Evolutionary conservation across 129 eudicot species (phyloP).

Genomic region (Solidago caesia): DNA sequence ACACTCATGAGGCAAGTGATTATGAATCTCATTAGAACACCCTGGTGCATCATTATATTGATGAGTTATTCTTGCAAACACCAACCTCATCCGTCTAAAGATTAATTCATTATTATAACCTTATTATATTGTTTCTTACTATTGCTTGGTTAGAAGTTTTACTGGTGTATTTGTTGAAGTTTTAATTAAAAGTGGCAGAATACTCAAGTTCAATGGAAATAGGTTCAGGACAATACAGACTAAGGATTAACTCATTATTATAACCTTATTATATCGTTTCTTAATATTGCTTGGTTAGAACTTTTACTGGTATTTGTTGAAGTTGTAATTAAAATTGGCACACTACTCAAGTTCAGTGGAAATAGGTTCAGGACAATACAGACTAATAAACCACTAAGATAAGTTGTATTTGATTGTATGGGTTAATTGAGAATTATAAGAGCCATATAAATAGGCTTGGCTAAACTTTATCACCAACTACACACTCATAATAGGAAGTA

Average conservation of each 20-base stretch:
- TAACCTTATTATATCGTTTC: slow-evolving; percentile 12
- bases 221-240: too few relatives aligned
- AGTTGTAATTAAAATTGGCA: slow-evolving; percentile 10
- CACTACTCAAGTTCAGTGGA: not conserved
- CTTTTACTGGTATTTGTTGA: slow-evolving; percentile 3
- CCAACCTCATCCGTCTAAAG: not conserved
- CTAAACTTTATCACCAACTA: too few relatives aligned
- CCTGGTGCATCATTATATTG: slow-evolving; percentile 6
- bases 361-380: too few relatives aligned
- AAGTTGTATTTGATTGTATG: too few relatives aligned
- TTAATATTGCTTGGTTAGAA: not conserved
- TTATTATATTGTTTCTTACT: slow-evolving; percentile 5
- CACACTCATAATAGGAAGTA: too few relatives aligned
- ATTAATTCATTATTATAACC: not conserved
- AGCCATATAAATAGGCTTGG: too few relatives aligned
- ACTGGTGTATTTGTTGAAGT: slow-evolving; percentile 8
- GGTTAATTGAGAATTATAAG: too few relatives aligned
- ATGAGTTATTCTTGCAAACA: slow-evolving; percentile 11
- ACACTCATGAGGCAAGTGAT: slow-evolving; percentile 11
- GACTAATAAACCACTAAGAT: too few relatives aligned
- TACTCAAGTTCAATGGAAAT: not conserved
- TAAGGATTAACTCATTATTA: not conserved
- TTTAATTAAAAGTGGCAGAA: slow-evolving; percentile 6
- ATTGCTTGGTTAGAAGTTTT: not conserved
- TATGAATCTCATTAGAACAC: slow-evolving; percentile 15